Conservation (phyloP, 2,329 filamentous ascomycete species). For the Calonectria hawksworthii region DNA sequence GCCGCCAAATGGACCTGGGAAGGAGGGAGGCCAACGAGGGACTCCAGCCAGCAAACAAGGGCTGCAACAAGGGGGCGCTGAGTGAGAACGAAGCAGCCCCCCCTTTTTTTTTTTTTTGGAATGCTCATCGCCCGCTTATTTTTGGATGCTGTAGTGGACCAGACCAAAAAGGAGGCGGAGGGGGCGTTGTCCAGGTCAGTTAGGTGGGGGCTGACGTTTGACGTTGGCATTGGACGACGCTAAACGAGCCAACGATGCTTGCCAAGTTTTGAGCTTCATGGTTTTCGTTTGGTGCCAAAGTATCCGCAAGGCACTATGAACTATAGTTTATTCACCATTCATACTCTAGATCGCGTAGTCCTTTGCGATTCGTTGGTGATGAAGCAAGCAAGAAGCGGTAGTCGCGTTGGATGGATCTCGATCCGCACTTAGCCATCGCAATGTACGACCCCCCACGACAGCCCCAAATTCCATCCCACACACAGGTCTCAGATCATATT, state of each 20-base stretch:
- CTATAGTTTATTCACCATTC: background rate
- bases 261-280: background rate
- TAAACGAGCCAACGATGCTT: background rate
- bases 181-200: background rate
- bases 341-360: background rate
- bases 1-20: background rate
- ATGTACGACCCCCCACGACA: background rate
- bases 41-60: background rate
- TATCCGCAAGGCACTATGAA: background rate
- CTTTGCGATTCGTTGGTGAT: background rate
- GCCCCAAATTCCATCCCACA: slow-evolving; percentile 8
- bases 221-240: slow-evolving; percentile 16
- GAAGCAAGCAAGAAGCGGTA: background rate
- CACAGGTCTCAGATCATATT: background rate
- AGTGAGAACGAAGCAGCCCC: slow-evolving; percentile 10
- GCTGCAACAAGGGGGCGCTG: background rate
- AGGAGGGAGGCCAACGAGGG: background rate
- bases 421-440: background rate
- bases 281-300: slow-evolving; percentile 4
- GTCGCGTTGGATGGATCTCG: background rate
- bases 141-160: slow-evolving; percentile 4
- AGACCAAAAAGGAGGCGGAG: slow-evolving; percentile 14
- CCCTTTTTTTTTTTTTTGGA: slow-evolving; percentile 4
- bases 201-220: slow-evolving; percentile 3
- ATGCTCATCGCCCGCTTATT: background rate